Evolutionary conservation across 2,329 filamentous ascomycete genomes (phyloP), one percentile per base, ranked within the genome.

Genomic region (Nigrograna mackinnonii): DNA sequence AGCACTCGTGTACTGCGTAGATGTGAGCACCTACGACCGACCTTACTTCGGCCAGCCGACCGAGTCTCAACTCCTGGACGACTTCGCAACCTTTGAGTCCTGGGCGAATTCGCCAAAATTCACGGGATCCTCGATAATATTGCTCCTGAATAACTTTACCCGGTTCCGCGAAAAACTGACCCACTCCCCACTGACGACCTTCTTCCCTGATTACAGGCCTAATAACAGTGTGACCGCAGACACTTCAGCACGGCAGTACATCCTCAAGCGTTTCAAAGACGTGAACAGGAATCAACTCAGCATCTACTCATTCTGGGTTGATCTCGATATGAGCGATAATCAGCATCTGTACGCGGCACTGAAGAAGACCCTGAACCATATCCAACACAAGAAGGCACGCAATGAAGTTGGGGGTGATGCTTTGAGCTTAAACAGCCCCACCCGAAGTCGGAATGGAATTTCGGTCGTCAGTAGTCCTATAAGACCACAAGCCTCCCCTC

Each of bases 261-360:
- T 67, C 11, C 47, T 66, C 1, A 47, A 49, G 21, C 50, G 57
- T 3, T 66, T 67, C 50, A 66, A 63, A 34, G 53, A 55, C 3
- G 50, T 65, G 9, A 67, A 66, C 28, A 49, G 55, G 4, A 62
- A 62, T 30, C 40, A 44, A 0, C 41, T 66, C 5, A 57, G 54
- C 6, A 58, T 67, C n/a, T 67, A 66, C 39, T 59, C 54, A 0
- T 67, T 67, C 40, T 67, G 64, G 64, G 63, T 66, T 11, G 64
- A 67, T 33, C 55, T 67, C 6, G 63, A 67, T 30, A 55, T 65
- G 47, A 55, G 57, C 39, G 63, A 67, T 35, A 67, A 67, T 30
- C 48, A 54, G 35, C 60, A 67, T 36, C 31, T 67, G 22, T 67
- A 66, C 31, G 57, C 58, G 6, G 63, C 64, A 41, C 48, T 67